Conservation (phyloP, 495 filamentous ascomycete genomes). For the Xylaria nigripes region DNA sequence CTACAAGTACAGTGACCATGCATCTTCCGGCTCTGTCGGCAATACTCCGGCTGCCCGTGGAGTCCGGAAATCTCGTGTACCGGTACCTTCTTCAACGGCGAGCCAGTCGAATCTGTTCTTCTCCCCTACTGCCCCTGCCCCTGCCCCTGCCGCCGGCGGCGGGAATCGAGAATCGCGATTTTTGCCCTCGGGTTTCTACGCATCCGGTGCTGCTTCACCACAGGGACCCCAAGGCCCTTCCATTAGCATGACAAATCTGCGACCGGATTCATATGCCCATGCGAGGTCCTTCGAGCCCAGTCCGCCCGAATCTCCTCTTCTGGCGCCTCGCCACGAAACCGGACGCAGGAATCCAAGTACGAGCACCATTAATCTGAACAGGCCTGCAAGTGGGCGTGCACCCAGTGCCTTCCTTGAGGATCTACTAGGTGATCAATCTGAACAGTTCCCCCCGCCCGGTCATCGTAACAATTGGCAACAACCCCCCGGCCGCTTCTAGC, state of each 20-base stretch:
- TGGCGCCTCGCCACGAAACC: conserved; percentile 25
- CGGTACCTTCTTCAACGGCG: conserved; percentile 37
- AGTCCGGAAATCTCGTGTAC: conserved; percentile 31
- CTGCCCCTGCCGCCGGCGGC: conserved; percentile 32
- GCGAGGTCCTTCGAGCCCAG: conserved; percentile 41
- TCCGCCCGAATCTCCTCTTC: conserved; percentile 48
- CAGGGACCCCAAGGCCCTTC: conserved; percentile 42
- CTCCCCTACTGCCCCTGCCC: conserved; percentile 73
- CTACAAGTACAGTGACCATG: conserved; percentile 50
- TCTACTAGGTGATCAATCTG: conserved; percentile 59
- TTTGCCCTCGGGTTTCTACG: conserved; percentile 89
- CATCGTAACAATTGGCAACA: conserved; percentile 21
- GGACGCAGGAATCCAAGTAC: conserved; percentile 48
- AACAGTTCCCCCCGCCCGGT: conserved; percentile 29
- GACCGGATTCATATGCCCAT: conserved; percentile 45
- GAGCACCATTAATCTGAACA: conserved; percentile 60
- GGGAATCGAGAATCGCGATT: conserved; percentile 59
- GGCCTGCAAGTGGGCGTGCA: conserved; percentile 61
- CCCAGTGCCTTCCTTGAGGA: conserved; percentile 93
- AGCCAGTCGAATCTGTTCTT: conserved; percentile 72
- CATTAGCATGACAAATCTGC: conserved; percentile 48
- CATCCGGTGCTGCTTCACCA: conserved; percentile 48
- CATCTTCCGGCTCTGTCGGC: conserved; percentile 53
- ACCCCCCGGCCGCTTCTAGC: conserved; percentile 6
- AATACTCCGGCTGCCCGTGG: conserved; percentile 36